Base-by-base conservation (phyloP, 1,284 basidiomycete species). In the Ganoderma lucidum region DNA sequence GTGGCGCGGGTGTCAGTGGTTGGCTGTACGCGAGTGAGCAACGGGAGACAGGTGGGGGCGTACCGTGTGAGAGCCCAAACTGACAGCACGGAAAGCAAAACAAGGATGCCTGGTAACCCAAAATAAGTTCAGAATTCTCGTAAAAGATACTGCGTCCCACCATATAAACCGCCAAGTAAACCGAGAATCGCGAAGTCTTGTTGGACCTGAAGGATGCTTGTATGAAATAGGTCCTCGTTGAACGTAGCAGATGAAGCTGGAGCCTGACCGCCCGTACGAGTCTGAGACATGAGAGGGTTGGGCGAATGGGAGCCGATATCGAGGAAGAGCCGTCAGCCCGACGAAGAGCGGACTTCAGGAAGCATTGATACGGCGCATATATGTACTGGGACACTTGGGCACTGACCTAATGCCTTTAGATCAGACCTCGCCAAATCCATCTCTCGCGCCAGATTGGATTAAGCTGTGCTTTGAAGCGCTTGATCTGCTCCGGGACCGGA, bases 221-320 rank as follows among this genome's bases (percentile, higher is more conserved):
- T 23, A 5, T 48, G 45, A 23, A 48, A 48, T 2, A 48, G 45
- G n/a, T 23, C 45, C n/a, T n/a, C 5, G 45, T 48, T 8, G 9
- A 48, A 48, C n/a, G n/a, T 23, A 48, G 45, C 45, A 48, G 45
- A 48, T n/a, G 45, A n/a, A n/a, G n/a, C 19, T 48, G 45, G 45
- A 23, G 4, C 4, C 45, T 48, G 45, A 23, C 2, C 45, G 15
- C 42, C 42, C 42, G n/a, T n/a, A 19, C 42, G 14, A 15, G 23
- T 17, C 44, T 45, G 44, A 2, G 45, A 23, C 45, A 48, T 48
- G 45, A n/a, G n/a, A 48, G 23, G 6, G 45, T n/a, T n/a, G 14
- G 45, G 45, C n/a, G 45, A 48, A n/a, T 5, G 19, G 2, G 45
- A n/a, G 3, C 17, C 4, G 14, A 19, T 44, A 15, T 17, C 12